A percentile compares a stretch with the other conserved stretches of the same genome.
Evolutionary conservation across 208 protist genomes (phyloP).

Genomic region (Jaenimonas drosophilae): DNA sequence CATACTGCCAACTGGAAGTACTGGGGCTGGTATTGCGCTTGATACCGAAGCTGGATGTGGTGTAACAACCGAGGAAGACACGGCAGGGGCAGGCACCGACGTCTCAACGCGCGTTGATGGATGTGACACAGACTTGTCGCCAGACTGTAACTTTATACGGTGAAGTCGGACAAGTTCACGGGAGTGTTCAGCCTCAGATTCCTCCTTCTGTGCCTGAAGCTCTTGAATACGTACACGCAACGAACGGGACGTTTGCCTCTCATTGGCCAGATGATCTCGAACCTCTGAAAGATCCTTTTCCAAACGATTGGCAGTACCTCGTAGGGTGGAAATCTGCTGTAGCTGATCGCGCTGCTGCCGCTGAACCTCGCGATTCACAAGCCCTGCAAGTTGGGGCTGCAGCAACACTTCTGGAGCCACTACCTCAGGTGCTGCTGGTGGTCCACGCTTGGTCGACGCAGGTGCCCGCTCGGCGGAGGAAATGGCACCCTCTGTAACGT

Average conservation of each 20-base stretch:
- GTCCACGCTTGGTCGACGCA: no score
- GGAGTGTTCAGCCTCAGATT: slow-evolving; percentile 19
- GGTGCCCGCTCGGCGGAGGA: no score
- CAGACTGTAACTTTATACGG: slow-evolving; percentile 8
- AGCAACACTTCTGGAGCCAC: slow-evolving; percentile 6
- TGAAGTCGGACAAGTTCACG: slow-evolving; percentile 15
- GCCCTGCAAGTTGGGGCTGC: slow-evolving; percentile 41
- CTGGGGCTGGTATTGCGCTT: no score
- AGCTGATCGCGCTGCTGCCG: slow-evolving; percentile 55
- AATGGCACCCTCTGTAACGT: no score
- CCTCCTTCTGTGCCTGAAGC: slow-evolving; percentile 16
- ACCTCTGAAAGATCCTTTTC: slow-evolving; percentile 38
- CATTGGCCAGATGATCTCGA: slow-evolving; percentile 31
- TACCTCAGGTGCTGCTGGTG: neutral
- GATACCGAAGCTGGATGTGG: no score
- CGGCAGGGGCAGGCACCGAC: no score
- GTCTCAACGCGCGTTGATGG: no score
- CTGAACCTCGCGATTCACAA: slow-evolving; percentile 34
- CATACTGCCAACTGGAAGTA: no score
- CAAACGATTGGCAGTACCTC: slow-evolving; percentile 22
- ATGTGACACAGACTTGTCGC: neutral
- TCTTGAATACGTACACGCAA: slow-evolving; percentile 35
- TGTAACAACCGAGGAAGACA: no score
- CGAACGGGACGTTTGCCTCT: slow-evolving; percentile 26
- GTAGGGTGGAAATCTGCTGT: slow-evolving; percentile 47